Evolutionary conservation across 169 alveolate genomes (phyloP), one percentile per base, ranked within the genome.

Genomic region (Fabrea salina): DNA sequence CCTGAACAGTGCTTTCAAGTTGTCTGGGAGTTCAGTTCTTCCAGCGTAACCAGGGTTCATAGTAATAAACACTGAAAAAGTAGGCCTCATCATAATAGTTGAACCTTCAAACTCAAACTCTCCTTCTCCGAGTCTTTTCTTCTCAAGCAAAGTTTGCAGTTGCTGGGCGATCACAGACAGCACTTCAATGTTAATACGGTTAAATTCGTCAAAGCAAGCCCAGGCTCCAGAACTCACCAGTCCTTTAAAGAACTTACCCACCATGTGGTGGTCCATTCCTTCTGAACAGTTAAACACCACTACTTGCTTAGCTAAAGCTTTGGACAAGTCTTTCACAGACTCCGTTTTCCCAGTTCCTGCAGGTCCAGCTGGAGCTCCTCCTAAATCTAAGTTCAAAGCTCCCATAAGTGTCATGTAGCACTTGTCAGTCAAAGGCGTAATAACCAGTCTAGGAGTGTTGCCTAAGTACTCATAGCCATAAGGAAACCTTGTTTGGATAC

Each of bases 11-110:
- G 97, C 97, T 82, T 93, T 94, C 37, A 94, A 77, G 72, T 94
- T 92, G 77, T 94, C 97, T 13, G 97, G 97, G 39, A 92, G 88
- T 82, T 94, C 97, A 4, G 87, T 85, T 75, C 97, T 82, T 25
- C 97, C 96, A 25, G 97, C 96, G 86, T 93, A 94, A 82, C 97
- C 97, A 40, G 97, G 97, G 75, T 94, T 94, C 97, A 94, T 94
- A 5, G 97, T 94, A 76, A 94, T 94, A 87, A 94, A 94, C 44
- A 92, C 96, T 53, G 93, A 86, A 67, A 92, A 94, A 8, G 97
- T 94, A 19, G 96, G 94, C 59, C 86, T 72, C 75, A 94, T 83
- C 75, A 79, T 87, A 64, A 92, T 91, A 5, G 82, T 54, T 35
- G 91, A 71, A 7, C 92, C 96, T 75, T 97, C 99, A 66, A 97